These are phyloP conservation scores for Eutrema yunnanense DNA, from an alignment of 345 rosid species.

Conservation along the genomic window DNA sequence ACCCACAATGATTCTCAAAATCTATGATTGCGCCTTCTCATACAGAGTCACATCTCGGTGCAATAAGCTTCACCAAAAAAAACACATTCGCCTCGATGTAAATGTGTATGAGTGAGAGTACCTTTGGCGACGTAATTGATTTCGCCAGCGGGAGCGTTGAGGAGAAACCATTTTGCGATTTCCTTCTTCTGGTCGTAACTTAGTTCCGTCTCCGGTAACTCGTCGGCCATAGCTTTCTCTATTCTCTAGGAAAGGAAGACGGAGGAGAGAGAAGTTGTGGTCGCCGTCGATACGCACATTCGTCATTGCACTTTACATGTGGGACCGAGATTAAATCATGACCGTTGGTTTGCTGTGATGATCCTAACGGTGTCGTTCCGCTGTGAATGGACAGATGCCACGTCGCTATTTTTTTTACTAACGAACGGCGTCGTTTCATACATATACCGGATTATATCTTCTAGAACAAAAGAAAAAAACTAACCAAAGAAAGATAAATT, in stretches of 20 bases:
- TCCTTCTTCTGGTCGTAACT: slow-evolving; percentile 77
- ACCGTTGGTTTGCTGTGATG: slow-evolving; percentile 15
- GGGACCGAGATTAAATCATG: neutral
- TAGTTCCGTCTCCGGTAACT: slow-evolving; percentile 42
- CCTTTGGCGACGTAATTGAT: slow-evolving; percentile 97
- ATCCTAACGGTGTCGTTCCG: neutral
- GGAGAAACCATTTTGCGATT: slow-evolving; percentile 98
- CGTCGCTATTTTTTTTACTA: neutral
- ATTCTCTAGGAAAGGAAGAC: neutral
- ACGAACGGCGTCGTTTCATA: neutral
- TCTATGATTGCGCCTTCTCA: neutral
- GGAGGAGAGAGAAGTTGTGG: slow-evolving; percentile 9
- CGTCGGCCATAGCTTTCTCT: slow-evolving; percentile 46
- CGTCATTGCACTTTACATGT: neutral
- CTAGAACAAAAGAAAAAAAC: no score
- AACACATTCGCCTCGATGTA: neutral
- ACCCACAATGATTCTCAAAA: slow-evolving; percentile 8
- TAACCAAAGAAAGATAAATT: no score
- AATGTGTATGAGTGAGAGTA: slow-evolving; percentile 7
- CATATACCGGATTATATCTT: no score
- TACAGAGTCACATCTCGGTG: neutral
- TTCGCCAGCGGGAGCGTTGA: slow-evolving; percentile 94
- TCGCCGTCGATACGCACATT: slow-evolving; percentile 24
- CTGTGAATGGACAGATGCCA: neutral
- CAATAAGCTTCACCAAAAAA: neutral